Conservation (phyloP, 805 yeast species). For the Ogataea kodamae region DNA sequence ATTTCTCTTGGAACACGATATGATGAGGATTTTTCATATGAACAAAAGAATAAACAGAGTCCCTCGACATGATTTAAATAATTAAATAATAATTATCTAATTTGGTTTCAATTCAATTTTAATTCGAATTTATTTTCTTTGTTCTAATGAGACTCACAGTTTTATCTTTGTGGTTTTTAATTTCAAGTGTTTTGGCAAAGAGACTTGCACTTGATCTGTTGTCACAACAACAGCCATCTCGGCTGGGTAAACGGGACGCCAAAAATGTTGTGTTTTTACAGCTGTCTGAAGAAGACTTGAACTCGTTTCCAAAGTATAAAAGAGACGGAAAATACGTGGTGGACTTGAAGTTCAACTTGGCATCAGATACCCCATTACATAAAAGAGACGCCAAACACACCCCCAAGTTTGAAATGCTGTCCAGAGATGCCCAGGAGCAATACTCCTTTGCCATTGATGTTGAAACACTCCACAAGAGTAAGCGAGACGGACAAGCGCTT, state of each 20-base stretch:
- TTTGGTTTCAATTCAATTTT: too few species aligned
- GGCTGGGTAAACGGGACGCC: constrained; percentile 21
- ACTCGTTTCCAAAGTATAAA: constrained; percentile 5
- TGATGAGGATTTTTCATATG: constrained; percentile 32
- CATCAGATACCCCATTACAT: constrained; percentile 1
- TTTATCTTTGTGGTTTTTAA: too few species aligned
- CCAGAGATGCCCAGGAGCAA: constrained; percentile 14
- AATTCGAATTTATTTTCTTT: too few species aligned
- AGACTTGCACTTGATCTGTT: too few species aligned
- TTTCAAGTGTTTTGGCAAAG: too few species aligned
- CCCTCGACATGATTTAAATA: constrained; percentile 23
- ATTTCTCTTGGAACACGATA: constrained; percentile 31
- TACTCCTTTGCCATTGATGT: constrained; percentile 8
- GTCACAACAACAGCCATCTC: too few species aligned
- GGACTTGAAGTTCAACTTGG: constrained; percentile 7
- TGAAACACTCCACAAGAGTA: constrained; percentile 3
- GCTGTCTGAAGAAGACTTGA: constrained; percentile 16
- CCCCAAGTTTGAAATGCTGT: constrained; percentile 11
- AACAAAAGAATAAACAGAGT: constrained; percentile 26
- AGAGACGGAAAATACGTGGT: constrained; percentile 17
- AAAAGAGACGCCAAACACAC: constrained; percentile 14
- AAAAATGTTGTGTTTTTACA: constrained; percentile 21
- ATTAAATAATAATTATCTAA: constrained; percentile 1
- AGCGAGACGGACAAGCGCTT: constrained; percentile 9
- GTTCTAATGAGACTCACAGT: constrained; percentile 2